Evolutionary conservation across 2,329 filamentous ascomycete species (phyloP).

Genomic region (Mycosphaerella arachidis): DNA sequence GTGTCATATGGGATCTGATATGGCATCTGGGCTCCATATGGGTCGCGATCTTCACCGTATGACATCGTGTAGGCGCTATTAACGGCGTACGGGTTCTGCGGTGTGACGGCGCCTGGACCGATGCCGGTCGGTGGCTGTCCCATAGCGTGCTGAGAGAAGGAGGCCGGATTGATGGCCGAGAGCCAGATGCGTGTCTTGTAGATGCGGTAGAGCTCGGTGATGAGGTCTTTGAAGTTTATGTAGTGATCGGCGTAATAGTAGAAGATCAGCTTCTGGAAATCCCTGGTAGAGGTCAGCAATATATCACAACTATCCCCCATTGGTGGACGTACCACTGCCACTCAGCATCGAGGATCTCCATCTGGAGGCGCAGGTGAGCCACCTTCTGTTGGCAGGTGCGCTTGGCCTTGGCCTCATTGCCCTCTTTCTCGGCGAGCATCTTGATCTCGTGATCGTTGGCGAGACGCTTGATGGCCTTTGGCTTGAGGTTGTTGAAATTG

Average conservation of each 20-base stretch:
- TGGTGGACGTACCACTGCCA: slow-evolving; percentile 82
- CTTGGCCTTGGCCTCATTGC: slow-evolving; percentile 95
- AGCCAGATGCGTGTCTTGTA: slow-evolving; percentile 99
- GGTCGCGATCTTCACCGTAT: slow-evolving; percentile 31
- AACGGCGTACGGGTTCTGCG: slow-evolving; percentile 17
- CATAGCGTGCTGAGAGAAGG: slow-evolving; percentile 54
- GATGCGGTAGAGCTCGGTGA: slow-evolving; percentile 96
- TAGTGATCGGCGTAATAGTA: slow-evolving; percentile 98
- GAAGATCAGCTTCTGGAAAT: slow-evolving; percentile 98
- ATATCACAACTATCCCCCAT: neutral
- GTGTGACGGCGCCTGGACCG: slow-evolving; percentile 34
- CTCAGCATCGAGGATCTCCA: slow-evolving; percentile 98
- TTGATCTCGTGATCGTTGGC: slow-evolving; percentile 89
- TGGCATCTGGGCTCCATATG: slow-evolving; percentile 33
- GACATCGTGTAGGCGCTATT: slow-evolving; percentile 32
- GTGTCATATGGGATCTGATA: slow-evolving; percentile 31
- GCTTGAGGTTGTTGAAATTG: slow-evolving; percentile 65
- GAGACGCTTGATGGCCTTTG: slow-evolving; percentile 93
- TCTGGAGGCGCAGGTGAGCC: slow-evolving; percentile 85
- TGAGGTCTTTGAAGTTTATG: slow-evolving; percentile 97
- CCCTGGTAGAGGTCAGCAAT: slow-evolving; percentile 52
- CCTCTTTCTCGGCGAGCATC: slow-evolving; percentile 87
- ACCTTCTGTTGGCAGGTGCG: slow-evolving; percentile 96
- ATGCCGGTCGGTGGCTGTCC: slow-evolving; percentile 34
- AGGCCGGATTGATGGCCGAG: slow-evolving; percentile 97